phyloP scores from a whole-genome alignment of 495 filamentous ascomycete species.

The Penicillium atrosanguineum region DNA sequence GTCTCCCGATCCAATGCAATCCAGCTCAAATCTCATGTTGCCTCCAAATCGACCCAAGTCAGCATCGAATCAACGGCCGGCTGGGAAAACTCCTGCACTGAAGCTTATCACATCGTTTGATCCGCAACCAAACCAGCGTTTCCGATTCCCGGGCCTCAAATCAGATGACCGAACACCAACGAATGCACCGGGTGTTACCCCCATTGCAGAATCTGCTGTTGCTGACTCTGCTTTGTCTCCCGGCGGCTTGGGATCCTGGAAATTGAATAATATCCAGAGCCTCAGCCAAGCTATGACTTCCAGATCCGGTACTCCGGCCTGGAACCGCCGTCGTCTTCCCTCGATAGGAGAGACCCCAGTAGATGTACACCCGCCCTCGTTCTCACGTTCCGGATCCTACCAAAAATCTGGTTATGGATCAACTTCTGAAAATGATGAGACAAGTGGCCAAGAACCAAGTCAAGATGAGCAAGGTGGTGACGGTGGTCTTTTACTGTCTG shows the following conservation, averaged over 20 bases:
- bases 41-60: conserved; percentile 28
- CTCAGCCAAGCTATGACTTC: conserved; percentile 70
- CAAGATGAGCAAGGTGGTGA: conserved; percentile 29
- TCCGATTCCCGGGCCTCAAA: conserved; percentile 64
- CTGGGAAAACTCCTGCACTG: conserved; percentile 77
- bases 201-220: conserved; percentile 88
- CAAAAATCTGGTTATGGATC: conserved; percentile 49
- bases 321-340: conserved; percentile 66
- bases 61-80: conserved; percentile 27
- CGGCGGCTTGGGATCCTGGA: conserved; percentile 63
- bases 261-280: conserved; percentile 55
- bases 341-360: conserved; percentile 80
- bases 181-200: conserved; percentile 73
- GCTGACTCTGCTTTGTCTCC: conserved; percentile 84
- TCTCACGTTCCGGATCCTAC: conserved; percentile 37
- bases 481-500: conserved; percentile 42
- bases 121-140: conserved; percentile 51
- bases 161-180: conserved; percentile 75
- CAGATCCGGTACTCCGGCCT: conserved; percentile 71
- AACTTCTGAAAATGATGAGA: conserved; percentile 44
- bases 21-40: conserved; percentile 26
- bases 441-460: conserved; percentile 27
- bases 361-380: conserved; percentile 50
- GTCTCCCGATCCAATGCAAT: conserved; percentile 36
- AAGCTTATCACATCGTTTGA: conserved; percentile 92